Evolutionary conservation across 805 yeast species (phyloP).

Genomic region (Torulaspora franciscae): DNA sequence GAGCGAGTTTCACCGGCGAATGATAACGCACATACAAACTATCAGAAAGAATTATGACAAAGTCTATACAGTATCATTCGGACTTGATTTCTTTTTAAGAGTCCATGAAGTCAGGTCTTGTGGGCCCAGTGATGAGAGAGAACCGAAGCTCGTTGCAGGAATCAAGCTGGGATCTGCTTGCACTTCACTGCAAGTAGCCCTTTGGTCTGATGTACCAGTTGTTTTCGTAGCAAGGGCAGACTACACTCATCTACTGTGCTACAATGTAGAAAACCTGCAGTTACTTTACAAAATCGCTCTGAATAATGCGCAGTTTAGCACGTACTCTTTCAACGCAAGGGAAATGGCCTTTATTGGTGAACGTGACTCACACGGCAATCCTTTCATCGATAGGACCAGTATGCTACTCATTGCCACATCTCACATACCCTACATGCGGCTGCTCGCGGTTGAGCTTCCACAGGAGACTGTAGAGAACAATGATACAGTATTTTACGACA

Average conservation of each 20-base stretch:
- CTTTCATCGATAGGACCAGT: conserved; percentile 6
- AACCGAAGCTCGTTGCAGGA: conserved; percentile 19
- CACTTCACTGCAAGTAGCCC: conserved; percentile 44
- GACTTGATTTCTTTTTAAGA: conserved; percentile 52
- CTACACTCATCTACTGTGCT: conserved; percentile 52
- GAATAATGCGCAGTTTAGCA: conserved; percentile 68
- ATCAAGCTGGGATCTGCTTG: conserved; percentile 47
- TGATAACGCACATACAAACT: conserved; percentile 37
- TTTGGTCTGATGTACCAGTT: conserved; percentile 32
- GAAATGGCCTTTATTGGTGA: conserved; percentile 18
- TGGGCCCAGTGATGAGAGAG: neutral
- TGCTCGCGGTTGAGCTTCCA: conserved; percentile 52
- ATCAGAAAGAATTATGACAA: conserved; percentile 4
- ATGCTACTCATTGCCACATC: conserved; percentile 63
- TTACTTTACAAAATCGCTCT: conserved; percentile 42
- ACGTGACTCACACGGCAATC: neutral
- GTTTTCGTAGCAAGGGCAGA: conserved; percentile 57
- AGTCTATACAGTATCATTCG: conserved; percentile 45
- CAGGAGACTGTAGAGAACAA: conserved; percentile 1
- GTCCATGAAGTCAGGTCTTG: conserved; percentile 20
- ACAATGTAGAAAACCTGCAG: conserved; percentile 16
- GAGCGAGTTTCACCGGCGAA: conserved; percentile 37
- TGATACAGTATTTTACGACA: conserved; percentile 23
- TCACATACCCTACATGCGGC: conserved; percentile 71
- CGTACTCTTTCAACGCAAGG: conserved; percentile 47